Percentiles rank a stretch among this genome's conserved stretches.
Conservation (phyloP, 306 rosid species). For the Amphicarpaea edgeworthii region DNA sequence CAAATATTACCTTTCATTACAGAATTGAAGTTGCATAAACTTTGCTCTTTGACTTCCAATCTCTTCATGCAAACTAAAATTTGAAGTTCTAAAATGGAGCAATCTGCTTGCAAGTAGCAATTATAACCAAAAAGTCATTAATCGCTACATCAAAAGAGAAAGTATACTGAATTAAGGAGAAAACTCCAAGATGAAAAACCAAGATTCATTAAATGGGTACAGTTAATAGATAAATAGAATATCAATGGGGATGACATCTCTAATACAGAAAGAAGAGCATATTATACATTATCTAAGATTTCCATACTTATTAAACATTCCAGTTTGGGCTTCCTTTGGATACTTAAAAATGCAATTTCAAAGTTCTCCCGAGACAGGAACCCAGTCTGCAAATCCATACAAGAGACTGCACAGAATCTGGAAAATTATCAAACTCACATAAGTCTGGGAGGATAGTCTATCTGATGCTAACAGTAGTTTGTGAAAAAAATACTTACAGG, state of each 20-base stretch:
- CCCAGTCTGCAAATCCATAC: slow-evolving; percentile 78
- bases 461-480: slow-evolving; percentile 22
- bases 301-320: slow-evolving; percentile 79
- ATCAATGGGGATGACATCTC: not conserved
- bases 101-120: slow-evolving; percentile 62
- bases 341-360: slow-evolving; percentile 69
- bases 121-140: slow-evolving; percentile 38
- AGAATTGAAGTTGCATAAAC: slow-evolving; percentile 81
- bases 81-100: slow-evolving; percentile 86
- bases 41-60: slow-evolving; percentile 85
- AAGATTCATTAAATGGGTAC: not conserved
- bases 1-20: slow-evolving; percentile 76
- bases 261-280: slow-evolving; percentile 13
- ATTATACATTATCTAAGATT: slow-evolving; percentile 14
- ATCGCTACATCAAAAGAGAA: slow-evolving; percentile 19
- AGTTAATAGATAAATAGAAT: not conserved
- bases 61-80: slow-evolving; percentile 93
- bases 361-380: slow-evolving; percentile 69
- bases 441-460: slow-evolving; percentile 42
- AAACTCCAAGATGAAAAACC: slow-evolving; percentile 7
- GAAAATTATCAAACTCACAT: slow-evolving; percentile 44
- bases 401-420: slow-evolving; percentile 82
- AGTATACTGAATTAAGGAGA: slow-evolving; percentile 34
- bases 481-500: slow-evolving; percentile 68
- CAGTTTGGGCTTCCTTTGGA: slow-evolving; percentile 80